Evolutionary conservation across 2,329 filamentous ascomycete genomes (phyloP), one percentile per base, ranked within the genome.

Genomic region (Fusarium haematococcum): DNA sequence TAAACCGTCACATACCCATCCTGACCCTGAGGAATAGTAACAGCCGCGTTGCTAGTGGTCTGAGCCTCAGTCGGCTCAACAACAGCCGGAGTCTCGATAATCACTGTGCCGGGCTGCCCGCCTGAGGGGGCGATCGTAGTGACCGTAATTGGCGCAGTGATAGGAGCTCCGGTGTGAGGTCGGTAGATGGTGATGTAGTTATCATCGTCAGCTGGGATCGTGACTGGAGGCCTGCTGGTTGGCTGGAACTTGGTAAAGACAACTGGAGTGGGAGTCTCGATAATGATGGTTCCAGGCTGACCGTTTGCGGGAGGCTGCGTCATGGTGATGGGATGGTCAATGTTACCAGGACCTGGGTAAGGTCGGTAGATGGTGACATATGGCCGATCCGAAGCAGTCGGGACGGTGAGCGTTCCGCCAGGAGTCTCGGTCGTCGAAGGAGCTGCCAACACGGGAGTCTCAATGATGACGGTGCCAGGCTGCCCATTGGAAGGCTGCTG

Each of bases 71-170:
- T 52, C 27, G 48, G n/a, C 48, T 52, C 48, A 30, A 32, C 48
- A 32, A 13, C 25, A 30, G 23, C 71, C 35, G 71, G 71, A 3
- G 71, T 73, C 63, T 73, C 71, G 16, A 73, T 74, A 10, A 73
- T 71, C 27, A 73, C 70, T 1, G 70, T 73, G 27, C 71, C 71
- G 16, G 71, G 71, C 37, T 74, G 71, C 61, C 71, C 71, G 59
- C 60, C 71, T 20, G 68, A 56, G 33, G 71, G 71, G 59, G 64
- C 68, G 68, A 74, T 74, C 43, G 71, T 72, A 60, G 71, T 72
- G 60, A 72, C 71, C 50, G 71, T 74, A 11, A 74, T 63, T n/a
- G 64, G 71, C 10, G 39, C 71, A 39, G 71, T 74, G 39, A 74
- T 74, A 1, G 57, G 60, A 27, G 39, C 20, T 11, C 72, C 72